These are phyloP conservation scores for Schizophyllum commune DNA, from an alignment of 1,284 basidiomycete species.

Conservation along the genomic window DNA sequence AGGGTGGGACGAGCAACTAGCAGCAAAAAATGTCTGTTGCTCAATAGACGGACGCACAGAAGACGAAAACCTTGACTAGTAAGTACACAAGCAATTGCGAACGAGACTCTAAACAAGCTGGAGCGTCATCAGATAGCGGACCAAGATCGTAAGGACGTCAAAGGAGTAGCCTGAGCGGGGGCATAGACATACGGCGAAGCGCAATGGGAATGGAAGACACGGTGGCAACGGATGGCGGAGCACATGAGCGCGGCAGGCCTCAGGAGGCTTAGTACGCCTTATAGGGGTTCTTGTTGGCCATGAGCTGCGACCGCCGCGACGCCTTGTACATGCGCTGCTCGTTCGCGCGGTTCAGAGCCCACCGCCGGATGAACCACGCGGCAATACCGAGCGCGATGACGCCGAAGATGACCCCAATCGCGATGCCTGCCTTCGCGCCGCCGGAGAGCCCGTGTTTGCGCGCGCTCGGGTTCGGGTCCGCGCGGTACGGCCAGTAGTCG, in stretches of 20 bases:
- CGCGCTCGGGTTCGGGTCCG: neutral
- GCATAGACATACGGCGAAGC: neutral
- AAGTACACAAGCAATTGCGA: too few species aligned
- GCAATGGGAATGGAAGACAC: neutral
- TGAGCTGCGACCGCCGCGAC: neutral
- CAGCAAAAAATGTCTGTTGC: too few species aligned
- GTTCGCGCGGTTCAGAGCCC: slow-evolving; percentile 29
- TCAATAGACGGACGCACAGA: too few species aligned
- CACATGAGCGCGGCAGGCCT: neutral
- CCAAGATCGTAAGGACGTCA: too few species aligned
- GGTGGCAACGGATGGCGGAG: neutral
- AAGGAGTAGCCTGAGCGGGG: too few species aligned
- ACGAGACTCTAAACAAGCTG: too few species aligned
- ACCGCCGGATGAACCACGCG: slow-evolving; percentile 44
- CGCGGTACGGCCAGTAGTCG: slow-evolving; percentile 67
- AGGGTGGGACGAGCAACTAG: too few species aligned
- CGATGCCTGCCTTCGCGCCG: slow-evolving; percentile 40
- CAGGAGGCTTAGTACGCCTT: neutral
- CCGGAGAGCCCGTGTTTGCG: slow-evolving; percentile 16
- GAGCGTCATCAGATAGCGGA: too few species aligned
- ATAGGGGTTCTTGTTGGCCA: neutral
- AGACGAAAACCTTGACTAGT: too few species aligned
- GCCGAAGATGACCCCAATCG: slow-evolving; percentile 44
- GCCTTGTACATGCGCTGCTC: slow-evolving; percentile 17
- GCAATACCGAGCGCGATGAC: slow-evolving; percentile 32